These are phyloP conservation scores for Tricholoma terreum DNA, from an alignment of 768 basidiomycete genomes.

Conservation along the genomic window DNA sequence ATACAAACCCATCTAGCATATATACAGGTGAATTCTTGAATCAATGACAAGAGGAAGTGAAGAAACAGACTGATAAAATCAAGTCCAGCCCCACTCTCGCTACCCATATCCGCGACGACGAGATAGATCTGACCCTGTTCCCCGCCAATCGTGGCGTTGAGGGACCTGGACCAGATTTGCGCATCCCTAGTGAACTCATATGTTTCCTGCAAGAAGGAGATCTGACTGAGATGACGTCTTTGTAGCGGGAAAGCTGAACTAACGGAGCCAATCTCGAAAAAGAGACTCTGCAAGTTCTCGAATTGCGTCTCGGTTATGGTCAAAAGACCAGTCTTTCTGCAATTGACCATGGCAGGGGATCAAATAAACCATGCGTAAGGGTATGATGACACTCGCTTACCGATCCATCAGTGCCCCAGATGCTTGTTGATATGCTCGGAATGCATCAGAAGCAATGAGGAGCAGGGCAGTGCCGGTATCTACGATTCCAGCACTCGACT, in stretches of 20 bases:
- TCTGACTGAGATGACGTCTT: not conserved
- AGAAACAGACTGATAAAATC: slow-evolving; percentile 41
- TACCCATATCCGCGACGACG: slow-evolving; percentile 37
- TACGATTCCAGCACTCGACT: slow-evolving; percentile 52
- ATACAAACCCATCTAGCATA: slow-evolving; percentile 39
- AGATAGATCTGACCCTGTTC: slow-evolving; percentile 29
- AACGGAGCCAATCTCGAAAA: slow-evolving; percentile 53
- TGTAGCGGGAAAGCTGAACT: slow-evolving; percentile 17
- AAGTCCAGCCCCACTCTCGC: slow-evolving; percentile 40
- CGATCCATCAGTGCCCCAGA: slow-evolving; percentile 43
- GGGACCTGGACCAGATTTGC: slow-evolving; percentile 34
- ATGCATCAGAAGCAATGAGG: slow-evolving; percentile 45
- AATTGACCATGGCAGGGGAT: not conserved
- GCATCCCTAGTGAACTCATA: slow-evolving; percentile 38
- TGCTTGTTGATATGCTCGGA: slow-evolving; percentile 37
- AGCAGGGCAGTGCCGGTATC: slow-evolving; percentile 59
- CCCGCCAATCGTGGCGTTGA: slow-evolving; percentile 35
- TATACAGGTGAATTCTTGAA: not conserved
- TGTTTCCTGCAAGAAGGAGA: slow-evolving; percentile 22
- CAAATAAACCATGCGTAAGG: not conserved
- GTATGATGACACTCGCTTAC: not conserved
- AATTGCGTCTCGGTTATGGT: slow-evolving; percentile 51
- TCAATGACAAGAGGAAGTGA: not conserved
- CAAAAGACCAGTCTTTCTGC: slow-evolving; percentile 44
- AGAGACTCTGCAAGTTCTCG: slow-evolving; percentile 47